Evolutionary conservation across 1,284 basidiomycete genomes (phyloP), one percentile per base, ranked within the genome.

Genomic region (Phellinidium pouzarii): DNA sequence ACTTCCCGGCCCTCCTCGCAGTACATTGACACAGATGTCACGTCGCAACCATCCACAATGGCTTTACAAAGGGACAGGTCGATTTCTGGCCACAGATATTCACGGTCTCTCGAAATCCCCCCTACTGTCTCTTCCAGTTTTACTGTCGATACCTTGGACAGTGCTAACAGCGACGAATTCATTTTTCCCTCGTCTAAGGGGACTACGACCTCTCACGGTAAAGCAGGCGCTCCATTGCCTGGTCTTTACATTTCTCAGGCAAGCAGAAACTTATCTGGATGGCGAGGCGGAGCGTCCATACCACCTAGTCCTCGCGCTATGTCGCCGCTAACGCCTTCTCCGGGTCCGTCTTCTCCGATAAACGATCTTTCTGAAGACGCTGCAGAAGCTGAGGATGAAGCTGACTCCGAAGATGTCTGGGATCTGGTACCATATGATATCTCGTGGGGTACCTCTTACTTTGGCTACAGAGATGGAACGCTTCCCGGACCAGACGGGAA

Each of bases 371-470:
- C 38, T 12, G 54, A 54, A n/a, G 46, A 52, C 12, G 6, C 44
- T 27, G 36, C 34, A 3, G 50, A 52, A 19, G 27, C 31, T 4
- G 55, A 57, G 20, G 52, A 53, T 9, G 51, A 51, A 20, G 45
- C 56, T 23, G 63, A 65, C 14, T 56, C 62, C 6, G 68, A 68
- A 49, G 66, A 68, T 47, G 62, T 62, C 40, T 73, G 71, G 71
- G 67, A 72, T 48, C 66, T 73, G 48, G 65, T 71, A 17, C 69
- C 70, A 7, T 72, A 73, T 59, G 64, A 73, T 58, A 66, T 73
- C 22, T 66, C 71, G 3, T 72, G 71, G 71, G 71, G 71, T 3
- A 57, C 62, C 20, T 64, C 66, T 36, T 72, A 72, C 60, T 66
- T 65, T 50, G 62, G 66, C 45, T 72, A 72, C 58, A 61, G 59